Evolutionary conservation across 345 rosid genomes (phyloP).

Genomic region (Corchorus olitorius): DNA sequence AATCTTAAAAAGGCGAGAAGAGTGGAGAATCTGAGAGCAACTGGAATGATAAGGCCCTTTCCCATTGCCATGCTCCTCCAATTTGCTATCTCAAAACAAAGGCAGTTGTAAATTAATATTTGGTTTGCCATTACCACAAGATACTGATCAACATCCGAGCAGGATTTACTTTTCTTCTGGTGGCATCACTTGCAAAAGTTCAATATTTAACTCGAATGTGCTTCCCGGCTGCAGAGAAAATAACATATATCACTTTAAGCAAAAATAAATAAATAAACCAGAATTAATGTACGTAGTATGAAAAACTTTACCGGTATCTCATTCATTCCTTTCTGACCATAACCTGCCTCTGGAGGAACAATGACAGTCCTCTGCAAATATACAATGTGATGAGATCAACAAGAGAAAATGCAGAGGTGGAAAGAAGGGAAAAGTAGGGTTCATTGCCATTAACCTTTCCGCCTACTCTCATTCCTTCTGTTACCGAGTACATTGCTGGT

Average conservation of each 20-base stretch:
- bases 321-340: slow-evolving; percentile 82
- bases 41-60: background rate
- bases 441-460: slow-evolving; percentile 58
- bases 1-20: background rate
- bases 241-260: too few species aligned
- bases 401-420: background rate
- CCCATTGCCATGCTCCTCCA: background rate
- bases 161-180: slow-evolving; percentile 41
- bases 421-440: background rate
- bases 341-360: slow-evolving; percentile 84
- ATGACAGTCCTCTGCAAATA: slow-evolving; percentile 76
- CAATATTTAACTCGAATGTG: slow-evolving; percentile 74
- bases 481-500: slow-evolving; percentile 75
- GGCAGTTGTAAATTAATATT: background rate
- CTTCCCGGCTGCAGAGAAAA: slow-evolving; percentile 67
- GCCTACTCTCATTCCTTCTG: slow-evolving; percentile 88
- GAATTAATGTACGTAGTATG: background rate
- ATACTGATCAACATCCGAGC: too few species aligned
- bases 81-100: background rate
- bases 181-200: slow-evolving; percentile 68
- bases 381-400: background rate
- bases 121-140: background rate
- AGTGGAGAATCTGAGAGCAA: background rate
- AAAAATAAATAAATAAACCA: too few species aligned
- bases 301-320: slow-evolving; percentile 72